These are phyloP conservation scores for Pythium plurisporium DNA, from an alignment of 352 stramenopile species.

Conservation along the genomic window DNA sequence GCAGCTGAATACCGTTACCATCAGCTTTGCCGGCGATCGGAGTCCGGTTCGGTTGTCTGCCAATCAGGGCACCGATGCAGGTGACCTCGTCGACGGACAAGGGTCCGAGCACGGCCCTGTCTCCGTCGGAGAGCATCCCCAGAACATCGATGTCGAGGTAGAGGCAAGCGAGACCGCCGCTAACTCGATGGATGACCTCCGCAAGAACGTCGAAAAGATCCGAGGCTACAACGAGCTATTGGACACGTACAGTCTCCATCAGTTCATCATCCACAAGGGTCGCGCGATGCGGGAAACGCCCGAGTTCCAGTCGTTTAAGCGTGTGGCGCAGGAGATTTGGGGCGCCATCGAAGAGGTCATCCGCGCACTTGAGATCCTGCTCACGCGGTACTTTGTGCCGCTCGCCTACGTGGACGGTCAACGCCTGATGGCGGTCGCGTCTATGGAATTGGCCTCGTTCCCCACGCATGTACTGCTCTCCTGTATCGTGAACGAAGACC, in stretches of 20 bases:
- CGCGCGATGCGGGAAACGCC: conserved; percentile 71
- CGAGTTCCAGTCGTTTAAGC: conserved; percentile 84
- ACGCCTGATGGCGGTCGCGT: conserved; percentile 63
- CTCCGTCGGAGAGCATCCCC: too few relatives aligned
- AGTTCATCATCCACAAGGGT: conserved; percentile 89
- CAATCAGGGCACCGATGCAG: too few relatives aligned
- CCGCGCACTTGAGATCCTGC: conserved; percentile 58
- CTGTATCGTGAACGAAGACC: conserved; percentile 86
- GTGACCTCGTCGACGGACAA: too few relatives aligned
- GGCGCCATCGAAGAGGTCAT: conserved; percentile 74
- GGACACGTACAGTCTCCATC: conserved; percentile 77
- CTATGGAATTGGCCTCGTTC: conserved; percentile 49
- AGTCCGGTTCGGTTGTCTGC: background rate
- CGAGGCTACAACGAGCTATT: conserved; percentile 78
- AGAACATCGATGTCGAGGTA: background rate
- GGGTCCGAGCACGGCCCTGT: too few relatives aligned
- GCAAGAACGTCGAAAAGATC: conserved; percentile 73
- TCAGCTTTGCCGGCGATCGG: conserved; percentile 10
- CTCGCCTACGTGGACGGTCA: conserved; percentile 85
- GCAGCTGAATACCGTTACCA: conserved; percentile 21
- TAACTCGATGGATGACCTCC: conserved; percentile 60
- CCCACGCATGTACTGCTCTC: conserved; percentile 58
- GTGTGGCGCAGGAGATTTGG: conserved; percentile 80
- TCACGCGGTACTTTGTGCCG: conserved; percentile 82
- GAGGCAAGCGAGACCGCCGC: conserved; percentile 10